Base-by-base conservation (phyloP, 768 basidiomycete genomes). In the Pleurotus ostreatus region DNA sequence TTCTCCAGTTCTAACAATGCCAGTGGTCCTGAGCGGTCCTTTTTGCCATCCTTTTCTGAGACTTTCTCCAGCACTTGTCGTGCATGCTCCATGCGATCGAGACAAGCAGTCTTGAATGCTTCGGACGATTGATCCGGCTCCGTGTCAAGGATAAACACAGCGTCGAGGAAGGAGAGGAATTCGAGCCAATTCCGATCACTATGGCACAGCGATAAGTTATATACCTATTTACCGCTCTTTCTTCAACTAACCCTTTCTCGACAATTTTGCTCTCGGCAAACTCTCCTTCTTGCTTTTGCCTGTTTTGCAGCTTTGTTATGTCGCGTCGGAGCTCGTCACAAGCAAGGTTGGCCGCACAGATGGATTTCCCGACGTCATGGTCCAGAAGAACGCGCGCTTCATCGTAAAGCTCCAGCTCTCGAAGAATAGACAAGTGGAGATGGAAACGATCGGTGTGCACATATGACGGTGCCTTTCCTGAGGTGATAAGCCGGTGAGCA, bases 161-260 rank as follows among this genome's bases (percentile, higher is more conserved):
- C 84, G 59, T 93, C 86, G 4, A 93, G 69, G 18, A 92, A 70
- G 5, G 89, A 80, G 43, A 90, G 67, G 65, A 93, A 92, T 63
- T 92, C 90, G 4, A 90, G 74, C 92, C 92, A 94, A 63, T 93
- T 93, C 38, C 89, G 86, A 63, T 93, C 88, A 38, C 91, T 85
- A 44, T 55, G 63, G 37, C 15, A 38, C 41, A 34, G 57, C 47
- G 54, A 54, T 59, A 12, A 60, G 52, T 52, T 45, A 25, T 23
- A 18, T 37, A 18, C 47, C 23, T 20, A 38, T 38, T 20, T 26
- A 34, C 22, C 49, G 8, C 46, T 18, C 22, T 25, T 39, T 25
- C 25, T 25, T 44, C 26, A 26, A 67, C 82, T 59, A 47, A 88
- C 88, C 79, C 80, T 62, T 79, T 78, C 55, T 88, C 81, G 41